These are phyloP conservation scores for Coemansia sp. DNA, from an alignment of 192 early-diverging fungal genomes.

Conservation along the genomic window DNA sequence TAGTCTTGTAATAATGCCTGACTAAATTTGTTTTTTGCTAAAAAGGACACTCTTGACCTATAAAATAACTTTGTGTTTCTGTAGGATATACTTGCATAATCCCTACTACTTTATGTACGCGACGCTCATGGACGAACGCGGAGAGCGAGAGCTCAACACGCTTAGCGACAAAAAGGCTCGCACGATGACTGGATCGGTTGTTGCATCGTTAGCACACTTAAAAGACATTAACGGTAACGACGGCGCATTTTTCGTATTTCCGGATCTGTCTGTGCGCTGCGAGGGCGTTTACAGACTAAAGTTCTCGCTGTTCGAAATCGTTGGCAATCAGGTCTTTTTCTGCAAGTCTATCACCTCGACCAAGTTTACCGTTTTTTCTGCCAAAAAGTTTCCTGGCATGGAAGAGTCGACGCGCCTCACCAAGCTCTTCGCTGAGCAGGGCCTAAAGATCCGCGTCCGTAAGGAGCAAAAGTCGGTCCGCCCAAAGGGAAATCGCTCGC, in stretches of 20 bases:
- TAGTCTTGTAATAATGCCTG: neutral
- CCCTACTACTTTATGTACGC: conserved; percentile 98
- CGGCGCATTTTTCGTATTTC: conserved; percentile 97
- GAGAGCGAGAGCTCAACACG: conserved; percentile 82
- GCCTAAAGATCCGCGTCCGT: conserved; percentile 89
- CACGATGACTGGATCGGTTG: conserved; percentile 90
- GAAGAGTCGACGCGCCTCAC: conserved; percentile 89
- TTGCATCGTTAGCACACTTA: conserved; percentile 86
- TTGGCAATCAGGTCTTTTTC: conserved; percentile 81
- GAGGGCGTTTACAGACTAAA: conserved; percentile 83
- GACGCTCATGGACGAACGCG: conserved; percentile 78
- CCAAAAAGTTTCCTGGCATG: conserved; percentile 97
- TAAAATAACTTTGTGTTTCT: neutral
- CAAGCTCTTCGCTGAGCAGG: conserved; percentile 93
- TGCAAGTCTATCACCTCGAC: conserved; percentile 85
- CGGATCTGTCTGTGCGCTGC: conserved; percentile 91
- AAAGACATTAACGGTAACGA: conserved; percentile 83
- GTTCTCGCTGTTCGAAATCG: conserved; percentile 92
- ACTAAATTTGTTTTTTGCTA: too few species aligned
- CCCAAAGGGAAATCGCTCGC: conserved; percentile 43
- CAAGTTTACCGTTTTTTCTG: conserved; percentile 85
- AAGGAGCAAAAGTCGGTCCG: conserved; percentile 67
- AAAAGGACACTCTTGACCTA: too few species aligned
- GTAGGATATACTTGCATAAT: conserved; percentile 61
- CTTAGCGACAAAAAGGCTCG: conserved; percentile 87